Evolutionary conservation across 345 rosid species (phyloP).

Genomic region (Hibiscus mutabilis): DNA sequence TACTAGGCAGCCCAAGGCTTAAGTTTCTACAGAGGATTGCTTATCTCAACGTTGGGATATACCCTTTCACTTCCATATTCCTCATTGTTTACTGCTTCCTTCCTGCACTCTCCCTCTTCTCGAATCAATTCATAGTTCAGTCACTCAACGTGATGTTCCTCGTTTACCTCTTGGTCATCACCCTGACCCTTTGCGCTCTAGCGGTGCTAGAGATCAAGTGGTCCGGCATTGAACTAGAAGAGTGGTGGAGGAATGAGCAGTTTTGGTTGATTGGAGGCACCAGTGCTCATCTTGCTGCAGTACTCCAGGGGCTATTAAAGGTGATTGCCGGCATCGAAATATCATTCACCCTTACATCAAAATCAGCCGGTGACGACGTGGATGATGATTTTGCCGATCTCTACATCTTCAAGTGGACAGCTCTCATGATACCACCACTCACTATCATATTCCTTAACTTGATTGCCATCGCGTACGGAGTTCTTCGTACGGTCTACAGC

Average conservation of each 20-base stretch:
- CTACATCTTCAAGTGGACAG: conserved; percentile 65
- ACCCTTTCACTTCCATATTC: conserved; percentile 77
- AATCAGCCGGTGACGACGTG: conserved; percentile 48
- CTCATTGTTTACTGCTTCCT: conserved; percentile 80
- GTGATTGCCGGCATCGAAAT: conserved; percentile 75
- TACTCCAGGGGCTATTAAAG: conserved; percentile 73
- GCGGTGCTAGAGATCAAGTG: conserved; percentile 75
- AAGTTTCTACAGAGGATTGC: conserved; percentile 66
- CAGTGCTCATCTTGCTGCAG: conserved; percentile 78
- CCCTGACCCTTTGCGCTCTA: conserved; percentile 49
- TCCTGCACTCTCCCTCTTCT: conserved; percentile 61
- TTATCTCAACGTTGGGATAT: conserved; percentile 72
- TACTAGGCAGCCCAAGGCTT: conserved; percentile 46
- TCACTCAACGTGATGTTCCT: conserved; percentile 47
- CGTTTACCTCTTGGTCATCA: conserved; percentile 45
- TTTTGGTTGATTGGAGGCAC: conserved; percentile 88
- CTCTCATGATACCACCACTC: conserved; percentile 69
- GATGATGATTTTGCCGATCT: conserved; percentile 69
- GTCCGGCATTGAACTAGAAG: conserved; percentile 64
- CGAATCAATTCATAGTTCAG: conserved; percentile 62
- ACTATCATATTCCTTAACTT: conserved; percentile 69
- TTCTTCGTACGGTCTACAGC: conserved; percentile 45
- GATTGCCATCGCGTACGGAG: conserved; percentile 61
- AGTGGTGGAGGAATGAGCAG: conserved; percentile 95
- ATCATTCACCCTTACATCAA: conserved; percentile 63